Evolutionary conservation across 2,329 filamentous ascomycete genomes (phyloP), one percentile per base, ranked within the genome.

Genomic region (Fusarium sp.): DNA sequence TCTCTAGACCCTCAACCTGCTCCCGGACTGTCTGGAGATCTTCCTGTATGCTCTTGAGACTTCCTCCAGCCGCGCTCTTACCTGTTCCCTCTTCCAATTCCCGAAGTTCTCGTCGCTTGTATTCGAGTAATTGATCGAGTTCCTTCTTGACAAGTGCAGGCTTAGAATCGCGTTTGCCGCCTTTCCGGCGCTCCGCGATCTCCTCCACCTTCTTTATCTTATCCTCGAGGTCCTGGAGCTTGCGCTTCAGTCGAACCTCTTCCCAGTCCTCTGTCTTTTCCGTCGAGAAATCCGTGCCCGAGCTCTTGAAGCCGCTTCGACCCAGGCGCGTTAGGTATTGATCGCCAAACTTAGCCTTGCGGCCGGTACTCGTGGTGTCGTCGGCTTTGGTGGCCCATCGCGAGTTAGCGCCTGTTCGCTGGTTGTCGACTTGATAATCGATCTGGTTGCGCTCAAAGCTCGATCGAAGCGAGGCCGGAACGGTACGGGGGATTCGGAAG

Each of bases 341-440:
- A 82, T 99, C 96, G 75, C 96, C 96, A 80, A 99, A 99, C 85
- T 98, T 98, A 77, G 95, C 93, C 85, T 99, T 99, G 80, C 94
- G 93, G 66, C 96, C 95, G 2, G 94, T 96, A 41, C 89, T 85
- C 0, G 96, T 98, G 74, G 89, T 89, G 58, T 97, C 94, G 79
- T 95, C 93, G 54, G 92, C 90, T 72, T 92, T 90, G 70, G 90
- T 89, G 6, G 93, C 94, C 93, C 95, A 97, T 78, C 92, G 91
- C 70, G 93, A 93, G 44, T 90, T 90, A 5, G 86, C 85, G n/a
- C 86, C 84, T 39, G 88, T 87, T 64, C 88, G 87, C 72, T 93
- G 89, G 78, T 93, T 92, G 82, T 97, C 94, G 68, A 98, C 82
- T 80, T 98, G 94, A 85, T 98, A 99, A 84, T 98, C 95, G 81